Evolutionary conservation across 495 filamentous ascomycete species (phyloP).

Genomic region (Penicillium goetzii): DNA sequence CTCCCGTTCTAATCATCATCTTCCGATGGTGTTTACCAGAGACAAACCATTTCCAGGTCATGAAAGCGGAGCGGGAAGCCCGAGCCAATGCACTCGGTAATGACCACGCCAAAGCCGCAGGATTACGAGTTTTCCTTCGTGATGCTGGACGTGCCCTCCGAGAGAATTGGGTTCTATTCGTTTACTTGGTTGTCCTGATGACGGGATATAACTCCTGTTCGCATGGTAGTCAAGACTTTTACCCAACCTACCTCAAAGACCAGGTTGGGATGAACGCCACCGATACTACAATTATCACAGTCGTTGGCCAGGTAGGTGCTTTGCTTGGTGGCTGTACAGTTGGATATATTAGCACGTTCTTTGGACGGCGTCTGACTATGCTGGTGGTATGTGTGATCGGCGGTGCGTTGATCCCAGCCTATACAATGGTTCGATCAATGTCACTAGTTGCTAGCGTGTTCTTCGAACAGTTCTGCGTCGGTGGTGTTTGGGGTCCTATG

Average conservation of each 20-base stretch:
- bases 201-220: constrained; percentile 46
- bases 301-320: constrained; percentile 33
- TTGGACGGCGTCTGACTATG: constrained; percentile 43
- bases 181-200: constrained; percentile 50
- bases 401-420: constrained; percentile 38
- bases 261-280: constrained; percentile 37
- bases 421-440: constrained; percentile 35
- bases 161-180: constrained; percentile 45
- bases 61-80: constrained; percentile 39
- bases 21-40: constrained; percentile 72
- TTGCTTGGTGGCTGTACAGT: constrained; percentile 37
- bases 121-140: constrained; percentile 30
- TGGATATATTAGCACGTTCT: constrained; percentile 42
- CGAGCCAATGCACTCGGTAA: constrained; percentile 5
- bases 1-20: constrained; percentile 70
- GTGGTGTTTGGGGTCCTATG: constrained; percentile 79
- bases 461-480: constrained; percentile 78
- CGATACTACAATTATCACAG: constrained; percentile 41
- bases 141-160: constrained; percentile 33
- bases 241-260: constrained; percentile 46
- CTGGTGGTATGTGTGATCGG: constrained; percentile 37
- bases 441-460: constrained; percentile 37
- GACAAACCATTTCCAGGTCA: constrained; percentile 52
- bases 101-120: constrained; percentile 14
- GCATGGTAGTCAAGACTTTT: constrained; percentile 52